Percentiles rank a stretch among this genome's conserved stretches.
These are phyloP conservation scores for Epichloe coenophiala DNA, from an alignment of 2,329 filamentous ascomycete species.

Conservation along the genomic window DNA sequence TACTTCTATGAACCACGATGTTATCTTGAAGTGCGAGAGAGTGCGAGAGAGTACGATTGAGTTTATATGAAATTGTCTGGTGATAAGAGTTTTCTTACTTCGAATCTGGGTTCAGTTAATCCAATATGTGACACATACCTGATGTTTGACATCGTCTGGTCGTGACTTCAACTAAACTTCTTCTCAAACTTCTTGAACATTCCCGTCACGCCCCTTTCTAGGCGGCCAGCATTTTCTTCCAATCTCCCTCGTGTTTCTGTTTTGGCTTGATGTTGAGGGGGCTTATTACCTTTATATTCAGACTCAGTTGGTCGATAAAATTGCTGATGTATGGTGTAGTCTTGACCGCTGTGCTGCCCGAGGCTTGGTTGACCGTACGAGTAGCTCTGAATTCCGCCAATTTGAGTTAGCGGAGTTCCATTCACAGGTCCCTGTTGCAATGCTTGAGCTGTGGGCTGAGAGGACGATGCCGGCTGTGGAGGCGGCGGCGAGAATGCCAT, in stretches of 20 bases:
- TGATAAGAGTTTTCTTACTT: too few species aligned
- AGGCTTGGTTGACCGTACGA: conserved; percentile 22
- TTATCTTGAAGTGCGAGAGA: too few species aligned
- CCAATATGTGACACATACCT: too few species aligned
- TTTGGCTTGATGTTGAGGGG: conserved; percentile 28
- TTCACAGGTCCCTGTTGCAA: conserved; percentile 23
- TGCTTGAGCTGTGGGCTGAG: conserved; percentile 4
- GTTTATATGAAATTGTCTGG: too few species aligned
- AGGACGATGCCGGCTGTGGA: conserved; percentile 10
- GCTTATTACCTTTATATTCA: conserved; percentile 27
- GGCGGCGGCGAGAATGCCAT: conserved; percentile 28
- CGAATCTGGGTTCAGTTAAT: too few species aligned
- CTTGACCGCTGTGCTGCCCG: conserved; percentile 14
- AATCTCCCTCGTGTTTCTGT: conserved; percentile 37
- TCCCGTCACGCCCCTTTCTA: conserved; percentile 57
- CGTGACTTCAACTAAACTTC: conserved; percentile 40
- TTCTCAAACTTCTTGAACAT: conserved; percentile 72
- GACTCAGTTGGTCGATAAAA: conserved; percentile 54
- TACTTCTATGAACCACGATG: too few species aligned
- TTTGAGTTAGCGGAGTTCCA: conserved; percentile 28
- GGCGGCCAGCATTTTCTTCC: conserved; percentile 49
- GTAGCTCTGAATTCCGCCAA: conserved; percentile 45
- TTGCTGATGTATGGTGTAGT: conserved; percentile 54
- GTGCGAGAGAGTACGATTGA: too few species aligned
- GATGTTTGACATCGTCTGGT: neutral